phyloP scores from a whole-genome alignment of 1,284 basidiomycete species.

The Ceratobasidium sp. region DNA sequence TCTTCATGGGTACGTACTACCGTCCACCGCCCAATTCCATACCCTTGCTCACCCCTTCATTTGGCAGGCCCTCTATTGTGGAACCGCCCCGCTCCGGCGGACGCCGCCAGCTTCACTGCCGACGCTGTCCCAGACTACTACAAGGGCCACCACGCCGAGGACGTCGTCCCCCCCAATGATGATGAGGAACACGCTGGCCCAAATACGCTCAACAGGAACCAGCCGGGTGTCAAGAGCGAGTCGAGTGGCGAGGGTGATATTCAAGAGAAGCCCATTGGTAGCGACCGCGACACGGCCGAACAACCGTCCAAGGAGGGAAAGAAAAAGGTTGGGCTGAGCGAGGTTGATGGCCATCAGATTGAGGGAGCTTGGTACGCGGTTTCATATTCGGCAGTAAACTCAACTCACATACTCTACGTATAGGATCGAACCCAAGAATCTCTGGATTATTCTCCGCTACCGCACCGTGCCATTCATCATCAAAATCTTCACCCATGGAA shows the following conservation, averaged over 20 bases:
- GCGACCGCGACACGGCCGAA: slow-evolving; percentile 5
- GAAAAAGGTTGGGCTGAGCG: slow-evolving; percentile 1
- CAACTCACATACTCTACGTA: neutral
- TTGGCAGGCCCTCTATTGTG: slow-evolving; percentile 54
- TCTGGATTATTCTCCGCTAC: slow-evolving; percentile 52
- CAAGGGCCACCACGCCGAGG: slow-evolving; percentile 46
- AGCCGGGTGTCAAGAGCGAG: neutral
- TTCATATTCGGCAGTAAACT: neutral
- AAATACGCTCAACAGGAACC: neutral
- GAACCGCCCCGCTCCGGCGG: slow-evolving; percentile 50
- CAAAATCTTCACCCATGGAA: slow-evolving; percentile 41
- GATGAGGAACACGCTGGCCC: slow-evolving; percentile 13
- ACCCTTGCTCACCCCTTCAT: neutral
- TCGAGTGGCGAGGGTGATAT: slow-evolving; percentile 8
- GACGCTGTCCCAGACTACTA: slow-evolving; percentile 53
- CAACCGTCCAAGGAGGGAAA: neutral
- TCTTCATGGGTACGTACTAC: slow-evolving; percentile 48
- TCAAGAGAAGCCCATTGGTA: slow-evolving; percentile 9
- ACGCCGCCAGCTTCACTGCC: slow-evolving; percentile 42
- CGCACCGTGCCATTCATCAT: slow-evolving; percentile 44
- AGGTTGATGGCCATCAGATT: slow-evolving; percentile 40
- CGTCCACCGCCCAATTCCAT: too few relatives aligned
- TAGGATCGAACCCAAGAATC: slow-evolving; percentile 51
- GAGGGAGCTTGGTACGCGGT: slow-evolving; percentile 41
- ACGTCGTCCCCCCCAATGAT: slow-evolving; percentile 36